phyloP scores from a whole-genome alignment of 2,329 filamentous ascomycete species.

The Bisporella sp. region DNA sequence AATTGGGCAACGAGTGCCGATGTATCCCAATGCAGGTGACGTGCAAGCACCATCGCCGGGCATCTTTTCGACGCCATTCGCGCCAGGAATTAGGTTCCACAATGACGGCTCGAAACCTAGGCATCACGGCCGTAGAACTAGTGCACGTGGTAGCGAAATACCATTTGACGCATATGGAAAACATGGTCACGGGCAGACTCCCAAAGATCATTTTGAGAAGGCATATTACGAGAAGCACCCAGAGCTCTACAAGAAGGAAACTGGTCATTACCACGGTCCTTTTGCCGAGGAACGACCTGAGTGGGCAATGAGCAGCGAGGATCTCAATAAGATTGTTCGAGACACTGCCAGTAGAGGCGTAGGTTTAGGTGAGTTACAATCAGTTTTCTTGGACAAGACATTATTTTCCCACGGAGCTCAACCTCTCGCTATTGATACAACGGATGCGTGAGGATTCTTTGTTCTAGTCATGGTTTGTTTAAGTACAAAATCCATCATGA shows the following conservation, averaged over 20 bases:
- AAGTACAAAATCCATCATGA: too few relatives aligned
- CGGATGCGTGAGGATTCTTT: conserved; percentile 6
- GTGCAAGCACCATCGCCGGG: conserved; percentile 90
- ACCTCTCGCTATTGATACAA: too few relatives aligned
- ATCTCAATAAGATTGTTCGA: conserved; percentile 83
- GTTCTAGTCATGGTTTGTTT: conserved; percentile 11
- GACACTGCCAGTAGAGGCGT: conserved; percentile 52
- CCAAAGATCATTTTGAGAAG: conserved; percentile 78
- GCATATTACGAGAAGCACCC: conserved; percentile 93
- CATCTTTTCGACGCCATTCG: conserved; percentile 32
- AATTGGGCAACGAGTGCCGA: conserved; percentile 86
- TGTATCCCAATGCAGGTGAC: conserved; percentile 88
- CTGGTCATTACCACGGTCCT: conserved; percentile 37
- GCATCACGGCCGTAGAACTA: conserved; percentile 64
- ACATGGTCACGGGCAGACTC: conserved; percentile 74
- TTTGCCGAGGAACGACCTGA: conserved; percentile 50
- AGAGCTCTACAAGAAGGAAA: conserved; percentile 69
- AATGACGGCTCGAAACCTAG: conserved; percentile 43
- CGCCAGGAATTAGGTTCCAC: conserved; percentile 40
- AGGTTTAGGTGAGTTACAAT: conserved; percentile 40
- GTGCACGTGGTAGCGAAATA: conserved; percentile 60
- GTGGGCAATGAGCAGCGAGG: conserved; percentile 81
- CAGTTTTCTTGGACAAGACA: too few relatives aligned
- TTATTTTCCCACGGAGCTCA: too few relatives aligned
- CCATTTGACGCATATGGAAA: conserved; percentile 90